Percentiles rank a stretch among this genome's conserved stretches.
Conservation (phyloP, 139 green algal genomes). For the Zygnema circumcarinatum region DNA sequence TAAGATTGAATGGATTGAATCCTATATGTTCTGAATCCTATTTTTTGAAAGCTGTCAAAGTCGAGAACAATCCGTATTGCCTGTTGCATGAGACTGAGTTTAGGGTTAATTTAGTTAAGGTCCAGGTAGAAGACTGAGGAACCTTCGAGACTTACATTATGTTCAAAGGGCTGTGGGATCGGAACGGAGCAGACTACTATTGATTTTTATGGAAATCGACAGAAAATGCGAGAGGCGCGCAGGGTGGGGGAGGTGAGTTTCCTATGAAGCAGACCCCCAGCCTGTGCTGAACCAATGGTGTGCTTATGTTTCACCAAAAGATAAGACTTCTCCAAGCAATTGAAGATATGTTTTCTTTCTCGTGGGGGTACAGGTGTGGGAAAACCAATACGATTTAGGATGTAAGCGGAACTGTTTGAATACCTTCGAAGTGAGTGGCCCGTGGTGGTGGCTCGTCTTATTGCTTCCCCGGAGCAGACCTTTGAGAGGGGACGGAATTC, state of each 20-base stretch:
- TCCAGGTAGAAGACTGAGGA: too few species aligned
- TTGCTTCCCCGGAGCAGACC: constrained; percentile 5
- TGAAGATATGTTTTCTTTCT: not conserved
- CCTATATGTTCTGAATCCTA: too few species aligned
- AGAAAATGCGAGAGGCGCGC: constrained; percentile 21
- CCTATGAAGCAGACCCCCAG: not conserved
- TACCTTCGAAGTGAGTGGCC: constrained; percentile 68
- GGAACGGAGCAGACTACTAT: constrained; percentile 63
- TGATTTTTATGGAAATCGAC: constrained; percentile 63
- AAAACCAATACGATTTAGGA: constrained; percentile 70
- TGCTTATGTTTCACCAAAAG: not conserved
- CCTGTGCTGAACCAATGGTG: not conserved
- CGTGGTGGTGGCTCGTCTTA: constrained; percentile 67
- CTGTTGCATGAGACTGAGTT: too few species aligned
- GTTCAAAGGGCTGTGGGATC: not conserved
- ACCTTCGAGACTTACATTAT: too few species aligned
- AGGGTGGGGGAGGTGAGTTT: constrained; percentile 25
- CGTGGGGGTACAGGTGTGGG: constrained; percentile 34
- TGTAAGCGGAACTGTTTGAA: constrained; percentile 64
- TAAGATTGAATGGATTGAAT: not conserved
- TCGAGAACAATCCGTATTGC: too few species aligned
- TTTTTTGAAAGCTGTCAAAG: too few species aligned
- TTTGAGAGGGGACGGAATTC: constrained; percentile 12
- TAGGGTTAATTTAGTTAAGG: too few species aligned
- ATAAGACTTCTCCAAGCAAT: not conserved